Evolutionary conservation across 768 basidiomycete genomes (phyloP).

Genomic region (Pisolithus microcarpus): DNA sequence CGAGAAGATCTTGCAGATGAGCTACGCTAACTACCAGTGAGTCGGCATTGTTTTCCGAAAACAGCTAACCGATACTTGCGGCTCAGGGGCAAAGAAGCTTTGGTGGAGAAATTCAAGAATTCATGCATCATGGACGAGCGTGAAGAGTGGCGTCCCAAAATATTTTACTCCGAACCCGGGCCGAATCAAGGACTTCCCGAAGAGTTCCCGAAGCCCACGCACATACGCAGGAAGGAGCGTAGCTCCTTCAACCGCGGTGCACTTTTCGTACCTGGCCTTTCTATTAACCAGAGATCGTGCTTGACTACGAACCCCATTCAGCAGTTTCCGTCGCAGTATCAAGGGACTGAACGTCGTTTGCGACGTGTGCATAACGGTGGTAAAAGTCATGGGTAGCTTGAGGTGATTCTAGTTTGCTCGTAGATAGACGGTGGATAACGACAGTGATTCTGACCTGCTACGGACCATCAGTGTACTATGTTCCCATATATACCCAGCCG

Average conservation of each 20-base stretch:
- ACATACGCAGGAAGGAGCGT: conserved; percentile 75
- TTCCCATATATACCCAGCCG: no score
- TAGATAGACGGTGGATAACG: not conserved
- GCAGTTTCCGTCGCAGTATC: conserved; percentile 15
- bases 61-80: conserved; percentile 2
- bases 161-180: conserved; percentile 70
- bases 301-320: conserved; percentile 16
- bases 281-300: conserved; percentile 23
- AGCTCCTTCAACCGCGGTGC: conserved; percentile 72
- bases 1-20: conserved; percentile 86
- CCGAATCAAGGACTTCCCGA: conserved; percentile 67
- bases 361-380: conserved; percentile 13
- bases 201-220: conserved; percentile 77
- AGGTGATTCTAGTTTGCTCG: not conserved
- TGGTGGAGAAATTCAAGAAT: conserved; percentile 90
- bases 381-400: not conserved
- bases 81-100: conserved; percentile 76
- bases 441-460: no score
- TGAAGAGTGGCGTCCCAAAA: conserved; percentile 77
- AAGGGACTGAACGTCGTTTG: conserved; percentile 18
- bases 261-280: conserved; percentile 49
- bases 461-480: no score
- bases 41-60: conserved; percentile 25
- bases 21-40: conserved; percentile 88
- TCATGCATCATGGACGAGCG: conserved; percentile 86